Evolutionary conservation across 164 flowering plant genomes (phyloP).

Genomic region (Nymphaea colorata): DNA sequence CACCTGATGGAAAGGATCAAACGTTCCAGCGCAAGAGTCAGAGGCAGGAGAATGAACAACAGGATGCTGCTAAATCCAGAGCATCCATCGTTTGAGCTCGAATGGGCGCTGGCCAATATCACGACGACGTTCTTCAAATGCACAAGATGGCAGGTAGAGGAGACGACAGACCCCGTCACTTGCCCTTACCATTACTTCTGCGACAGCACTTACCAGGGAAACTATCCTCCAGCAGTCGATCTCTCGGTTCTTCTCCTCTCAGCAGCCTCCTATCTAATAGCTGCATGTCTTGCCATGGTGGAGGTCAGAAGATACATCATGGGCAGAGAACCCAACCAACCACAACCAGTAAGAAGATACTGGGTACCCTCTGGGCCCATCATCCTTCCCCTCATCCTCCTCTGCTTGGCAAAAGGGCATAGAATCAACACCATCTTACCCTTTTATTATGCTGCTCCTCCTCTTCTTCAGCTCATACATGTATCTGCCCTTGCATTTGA

Average conservation of each 20-base stretch:
- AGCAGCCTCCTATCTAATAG: slow-evolving; percentile 18
- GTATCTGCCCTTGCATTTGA: slow-evolving; percentile 38
- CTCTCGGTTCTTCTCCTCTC: slow-evolving; percentile 16
- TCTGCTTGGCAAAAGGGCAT: slow-evolving; percentile 35
- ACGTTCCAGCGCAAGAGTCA: neutral
- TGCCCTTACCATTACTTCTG: slow-evolving; percentile 54
- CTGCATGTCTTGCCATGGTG: slow-evolving; percentile 12
- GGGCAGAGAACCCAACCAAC: neutral
- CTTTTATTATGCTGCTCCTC: slow-evolving; percentile 25
- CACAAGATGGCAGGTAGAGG: slow-evolving; percentile 40
- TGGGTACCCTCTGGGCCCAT: slow-evolving; percentile 50
- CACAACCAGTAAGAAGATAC: slow-evolving; percentile 11
- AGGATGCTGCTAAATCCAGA: slow-evolving; percentile 9
- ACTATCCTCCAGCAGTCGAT: slow-evolving; percentile 26
- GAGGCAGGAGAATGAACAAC: slow-evolving; percentile 8
- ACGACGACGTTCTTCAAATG: slow-evolving; percentile 36
- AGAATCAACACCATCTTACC: slow-evolving; percentile 32
- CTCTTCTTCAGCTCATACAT: slow-evolving; percentile 31
- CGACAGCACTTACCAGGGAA: slow-evolving; percentile 31
- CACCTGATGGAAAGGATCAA: neutral
- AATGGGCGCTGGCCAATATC: slow-evolving; percentile 20
- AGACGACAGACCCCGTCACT: slow-evolving; percentile 34
- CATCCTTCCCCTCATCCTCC: slow-evolving; percentile 28
- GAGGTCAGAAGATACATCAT: slow-evolving; percentile 10
- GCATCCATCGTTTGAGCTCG: slow-evolving; percentile 11